Evolutionary conservation across 2,329 filamentous ascomycete genomes (phyloP).

Genomic region (Apiospora saccharicola): DNA sequence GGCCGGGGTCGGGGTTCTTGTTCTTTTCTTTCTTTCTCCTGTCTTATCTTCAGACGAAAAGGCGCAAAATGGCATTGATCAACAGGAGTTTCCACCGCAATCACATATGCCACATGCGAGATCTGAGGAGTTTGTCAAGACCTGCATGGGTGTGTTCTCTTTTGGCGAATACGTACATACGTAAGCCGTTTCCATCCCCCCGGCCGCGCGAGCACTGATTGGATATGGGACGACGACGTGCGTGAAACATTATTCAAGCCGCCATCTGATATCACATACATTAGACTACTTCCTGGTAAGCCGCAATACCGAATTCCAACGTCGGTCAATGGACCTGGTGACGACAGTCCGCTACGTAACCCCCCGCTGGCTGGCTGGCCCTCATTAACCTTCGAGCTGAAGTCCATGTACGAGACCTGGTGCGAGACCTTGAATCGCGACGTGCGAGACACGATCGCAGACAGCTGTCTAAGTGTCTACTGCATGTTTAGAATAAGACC

Average conservation of each 20-base stretch:
- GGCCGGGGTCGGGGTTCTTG: background rate
- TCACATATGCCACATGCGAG: conserved; percentile 4
- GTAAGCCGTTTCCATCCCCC: conserved; percentile 18
- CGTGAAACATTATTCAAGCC: conserved; percentile 15
- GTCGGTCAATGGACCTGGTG: background rate
- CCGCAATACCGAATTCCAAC: background rate
- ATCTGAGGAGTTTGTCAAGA: conserved; percentile 9
- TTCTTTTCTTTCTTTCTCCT: background rate
- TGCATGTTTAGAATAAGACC: background rate
- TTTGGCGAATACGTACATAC: conserved; percentile 15
- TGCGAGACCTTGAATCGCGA: conserved; percentile 5
- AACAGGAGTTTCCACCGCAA: conserved; percentile 18
- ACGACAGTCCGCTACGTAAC: background rate
- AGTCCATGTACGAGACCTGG: conserved; percentile 4
- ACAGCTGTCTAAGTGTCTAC: background rate
- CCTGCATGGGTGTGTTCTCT: background rate
- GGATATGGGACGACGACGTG: background rate
- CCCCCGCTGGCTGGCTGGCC: background rate
- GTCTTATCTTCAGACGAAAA: conserved; percentile 8
- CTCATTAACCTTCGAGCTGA: background rate
- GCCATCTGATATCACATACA: conserved; percentile 10
- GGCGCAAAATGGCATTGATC: conserved; percentile 9
- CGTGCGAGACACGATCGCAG: background rate
- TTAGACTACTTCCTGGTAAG: background rate
- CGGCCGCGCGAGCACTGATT: background rate